Evolutionary conservation across 305 asterid species (phyloP).

Genomic region (Rubia occidens): DNA sequence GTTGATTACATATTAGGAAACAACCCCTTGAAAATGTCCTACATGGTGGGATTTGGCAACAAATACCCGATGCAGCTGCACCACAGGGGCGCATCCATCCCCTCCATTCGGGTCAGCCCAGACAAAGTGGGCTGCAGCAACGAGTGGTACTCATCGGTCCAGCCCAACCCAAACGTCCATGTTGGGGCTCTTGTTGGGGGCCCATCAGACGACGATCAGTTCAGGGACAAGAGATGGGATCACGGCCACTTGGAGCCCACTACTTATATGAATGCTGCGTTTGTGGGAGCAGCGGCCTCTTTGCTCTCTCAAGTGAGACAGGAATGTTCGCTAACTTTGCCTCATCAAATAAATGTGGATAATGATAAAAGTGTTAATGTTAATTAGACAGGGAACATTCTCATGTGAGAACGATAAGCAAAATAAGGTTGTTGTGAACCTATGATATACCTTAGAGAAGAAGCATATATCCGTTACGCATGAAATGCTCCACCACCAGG

Average conservation of each 20-base stretch:
- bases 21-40: constrained; percentile 57
- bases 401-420: too few relatives aligned
- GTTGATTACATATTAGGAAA: constrained; percentile 61
- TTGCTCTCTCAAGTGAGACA: constrained; percentile 20
- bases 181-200: constrained; percentile 71
- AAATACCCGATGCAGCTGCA: constrained; percentile 52
- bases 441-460: not conserved
- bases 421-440: too few relatives aligned
- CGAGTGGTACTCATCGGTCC: constrained; percentile 39
- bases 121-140: constrained; percentile 41
- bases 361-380: not conserved
- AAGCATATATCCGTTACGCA: not conserved
- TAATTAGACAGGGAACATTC: too few relatives aligned
- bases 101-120: constrained; percentile 35
- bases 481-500: too few relatives aligned
- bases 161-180: constrained; percentile 55
- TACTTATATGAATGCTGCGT: constrained; percentile 65
- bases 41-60: constrained; percentile 61
- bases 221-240: constrained; percentile 44
- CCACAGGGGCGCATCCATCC: constrained; percentile 71
- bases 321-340: constrained; percentile 12
- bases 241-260: constrained; percentile 52
- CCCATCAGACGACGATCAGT: constrained; percentile 42
- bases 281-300: constrained; percentile 50
- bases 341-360: not conserved